Conservation (phyloP, 140 eudicot genomes). For the Bidens hawaiensis region DNA sequence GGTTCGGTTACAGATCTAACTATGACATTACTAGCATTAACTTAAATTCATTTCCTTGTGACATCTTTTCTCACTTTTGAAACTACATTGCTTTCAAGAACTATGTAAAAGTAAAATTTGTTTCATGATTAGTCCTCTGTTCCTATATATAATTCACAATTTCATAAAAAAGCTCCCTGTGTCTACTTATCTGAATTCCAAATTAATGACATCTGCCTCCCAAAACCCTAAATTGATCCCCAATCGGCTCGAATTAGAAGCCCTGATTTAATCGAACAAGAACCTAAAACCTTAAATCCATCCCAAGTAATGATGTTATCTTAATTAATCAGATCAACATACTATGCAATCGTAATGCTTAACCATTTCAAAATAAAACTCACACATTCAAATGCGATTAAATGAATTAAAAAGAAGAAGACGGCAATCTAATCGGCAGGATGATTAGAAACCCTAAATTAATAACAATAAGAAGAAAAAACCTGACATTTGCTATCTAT, state of each 20-base stretch:
- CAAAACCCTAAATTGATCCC: conserved; percentile 23
- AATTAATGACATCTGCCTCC: neutral
- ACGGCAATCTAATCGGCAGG: no score
- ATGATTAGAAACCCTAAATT: conserved; percentile 5
- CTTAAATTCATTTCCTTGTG: no score
- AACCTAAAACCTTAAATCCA: conserved; percentile 22
- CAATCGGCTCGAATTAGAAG: neutral
- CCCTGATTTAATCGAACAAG: neutral
- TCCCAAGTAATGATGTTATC: no score
- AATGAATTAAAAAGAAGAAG: no score
- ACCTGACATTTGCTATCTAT: conserved; percentile 18
- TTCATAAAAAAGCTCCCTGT: no score
- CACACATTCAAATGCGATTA: neutral
- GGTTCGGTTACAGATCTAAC: no score
- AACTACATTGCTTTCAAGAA: neutral
- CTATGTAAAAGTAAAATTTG: neutral
- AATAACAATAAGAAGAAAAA: neutral
- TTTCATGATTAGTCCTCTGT: no score
- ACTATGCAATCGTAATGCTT: conserved; percentile 8
- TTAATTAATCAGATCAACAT: conserved; percentile 3
- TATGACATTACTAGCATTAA: no score
- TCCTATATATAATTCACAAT: no score
- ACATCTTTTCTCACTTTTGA: no score
- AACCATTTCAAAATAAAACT: neutral
- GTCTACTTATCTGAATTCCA: neutral